Evolutionary conservation across 495 filamentous ascomycete genomes (phyloP), one percentile per base, ranked within the genome.

Genomic region (Tetracladium setigerum): DNA sequence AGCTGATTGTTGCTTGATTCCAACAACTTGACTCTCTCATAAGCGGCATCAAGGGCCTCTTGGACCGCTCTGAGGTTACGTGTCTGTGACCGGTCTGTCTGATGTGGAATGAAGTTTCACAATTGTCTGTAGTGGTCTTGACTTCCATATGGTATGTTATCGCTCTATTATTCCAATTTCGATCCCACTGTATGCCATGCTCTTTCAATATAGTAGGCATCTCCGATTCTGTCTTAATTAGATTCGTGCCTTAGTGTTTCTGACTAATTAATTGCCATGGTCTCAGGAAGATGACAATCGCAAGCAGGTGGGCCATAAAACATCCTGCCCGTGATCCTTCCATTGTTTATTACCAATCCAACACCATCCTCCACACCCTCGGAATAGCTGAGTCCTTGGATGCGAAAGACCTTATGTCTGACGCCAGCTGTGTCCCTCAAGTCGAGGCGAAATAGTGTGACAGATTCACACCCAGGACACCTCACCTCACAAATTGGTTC

Each of bases 31-130:
- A 45, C 42, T 54, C 64, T 60, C 60, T 73, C 71, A 67, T 55
- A 68, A 59, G 46, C 80, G 68, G 18, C 74, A 70, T 49, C 73
- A 63, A 36, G 77, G 68, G 22, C 51, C 34, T 58, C 55, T 47
- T 56, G 38, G 1, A 52, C 16, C 1, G 53, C 48, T 5, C 31
- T 39, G 13, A 54, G 34, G 27, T 44, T 50, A 16, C 44, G 46
- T 38, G 45, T 46, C 37, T 59, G 56, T n/a, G n/a, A n/a, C n/a
- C n/a, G n/a, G n/a, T n/a, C n/a, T n/a, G n/a, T n/a, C n/a, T n/a
- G n/a, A n/a, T n/a, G n/a, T n/a, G n/a, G n/a, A n/a, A n/a, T n/a
- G n/a, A n/a, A n/a, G n/a, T n/a, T n/a, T n/a, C n/a, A n/a, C n/a
- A n/a, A n/a, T n/a, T n/a, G n/a, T n/a, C n/a, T n/a, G n/a, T n/a